Base-by-base conservation (phyloP, 768 basidiomycete genomes). In the Scleroderma bovista region DNA sequence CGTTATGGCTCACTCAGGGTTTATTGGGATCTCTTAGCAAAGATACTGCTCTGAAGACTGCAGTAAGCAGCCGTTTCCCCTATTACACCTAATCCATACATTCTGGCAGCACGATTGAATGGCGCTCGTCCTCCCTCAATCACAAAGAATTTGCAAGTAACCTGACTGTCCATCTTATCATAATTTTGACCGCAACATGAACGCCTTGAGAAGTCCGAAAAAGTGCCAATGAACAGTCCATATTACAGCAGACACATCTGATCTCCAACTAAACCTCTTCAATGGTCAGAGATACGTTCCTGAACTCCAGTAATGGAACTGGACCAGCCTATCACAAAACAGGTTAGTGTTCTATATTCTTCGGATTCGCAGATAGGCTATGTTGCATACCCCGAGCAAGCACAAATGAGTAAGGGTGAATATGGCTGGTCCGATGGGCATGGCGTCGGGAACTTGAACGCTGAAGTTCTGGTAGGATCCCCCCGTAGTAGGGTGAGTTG, bases 261-360 rank as follows among this genome's bases (percentile, higher is more conserved):
- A 47, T 38, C 22, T 37, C 34, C 46, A n/a, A n/a, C 16, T 4
- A 16, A 13, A 2, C 16, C 13, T 36, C 34, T 0, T 11, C 11
- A 29, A 65, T 58, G 3, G 55, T 65, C 13, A 65, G 22, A n/a
- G 51, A 26, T 3, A 40, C 56, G 17, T 56, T 67, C 16, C 63
- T 57, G 56, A 46, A 67, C 52, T 66, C 64, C n/a, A 63, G 56
- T 45, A 63, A 34, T 6, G 64, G 64, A 39, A 41, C 50, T 3
- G 61, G 57, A 17, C 22, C 65, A 29, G 15, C 61, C 64, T 65
- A 43, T 22, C 37, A 44, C 19, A 7, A 10, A 24, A 13, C 12
- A 31, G 38, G 23, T 39, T 8, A 20, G n/a, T 52, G 9, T 53
- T 46, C 34, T n/a, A n/a, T 4, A 33, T 13, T 42, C 23, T 2